These are phyloP conservation scores for Fusarium armeniacum DNA, from an alignment of 2,329 filamentous ascomycete species.

Conservation along the genomic window DNA sequence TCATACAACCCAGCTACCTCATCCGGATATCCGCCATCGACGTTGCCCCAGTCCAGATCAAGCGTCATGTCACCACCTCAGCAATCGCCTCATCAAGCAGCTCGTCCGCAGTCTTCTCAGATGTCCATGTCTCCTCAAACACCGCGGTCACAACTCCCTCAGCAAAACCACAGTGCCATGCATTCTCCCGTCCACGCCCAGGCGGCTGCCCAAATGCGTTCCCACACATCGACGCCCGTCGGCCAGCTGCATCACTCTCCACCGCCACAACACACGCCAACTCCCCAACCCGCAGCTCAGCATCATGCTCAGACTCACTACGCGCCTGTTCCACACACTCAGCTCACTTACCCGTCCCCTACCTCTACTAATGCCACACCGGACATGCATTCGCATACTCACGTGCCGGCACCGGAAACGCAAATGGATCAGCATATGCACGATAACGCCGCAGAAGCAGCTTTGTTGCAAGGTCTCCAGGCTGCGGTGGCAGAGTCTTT, in stretches of 20 bases:
- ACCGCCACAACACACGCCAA: slow-evolving; percentile 45
- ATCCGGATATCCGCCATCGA: slow-evolving; percentile 49
- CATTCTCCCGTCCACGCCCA: slow-evolving; percentile 46
- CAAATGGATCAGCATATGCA: slow-evolving; percentile 45
- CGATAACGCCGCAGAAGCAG: slow-evolving; percentile 55
- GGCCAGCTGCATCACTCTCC: slow-evolving; percentile 47
- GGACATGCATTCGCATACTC: slow-evolving; percentile 45
- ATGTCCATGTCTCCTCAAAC: slow-evolving; percentile 51
- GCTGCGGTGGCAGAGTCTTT: slow-evolving; percentile 52
- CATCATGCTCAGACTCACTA: slow-evolving; percentile 38
- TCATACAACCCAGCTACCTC: slow-evolving; percentile 35
- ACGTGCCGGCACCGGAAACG: slow-evolving; percentile 37
- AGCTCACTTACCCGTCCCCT: slow-evolving; percentile 41
- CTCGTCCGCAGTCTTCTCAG: slow-evolving; percentile 49
- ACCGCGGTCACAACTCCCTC: slow-evolving; percentile 43
- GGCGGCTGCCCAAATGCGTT: slow-evolving; percentile 41
- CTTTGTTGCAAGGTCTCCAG: slow-evolving; percentile 55
- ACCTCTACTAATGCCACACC: slow-evolving; percentile 40
- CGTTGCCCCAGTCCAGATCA: slow-evolving; percentile 48
- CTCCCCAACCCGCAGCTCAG: slow-evolving; percentile 38
- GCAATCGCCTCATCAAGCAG: slow-evolving; percentile 47
- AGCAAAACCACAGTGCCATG: slow-evolving; percentile 39
- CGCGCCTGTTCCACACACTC: slow-evolving; percentile 34
- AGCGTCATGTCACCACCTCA: slow-evolving; percentile 51
- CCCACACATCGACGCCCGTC: slow-evolving; percentile 49